Percentiles rank a stretch among this genome's conserved stretches.
Evolutionary conservation across 2,329 filamentous ascomycete species (phyloP).

Genomic region (Microdochium bolleyi): DNA sequence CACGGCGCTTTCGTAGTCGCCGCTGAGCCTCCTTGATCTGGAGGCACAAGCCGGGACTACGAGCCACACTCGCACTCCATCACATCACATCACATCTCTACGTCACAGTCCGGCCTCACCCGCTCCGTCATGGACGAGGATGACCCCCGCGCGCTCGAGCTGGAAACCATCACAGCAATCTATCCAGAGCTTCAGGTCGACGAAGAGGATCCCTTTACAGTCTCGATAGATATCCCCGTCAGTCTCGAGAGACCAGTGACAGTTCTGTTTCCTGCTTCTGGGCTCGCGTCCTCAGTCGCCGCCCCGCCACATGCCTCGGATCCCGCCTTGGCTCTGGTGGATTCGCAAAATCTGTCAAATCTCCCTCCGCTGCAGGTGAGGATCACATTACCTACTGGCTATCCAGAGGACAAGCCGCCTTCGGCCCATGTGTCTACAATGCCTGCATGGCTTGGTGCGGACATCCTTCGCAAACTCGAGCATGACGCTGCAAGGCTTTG

Average conservation of each 20-base stretch:
- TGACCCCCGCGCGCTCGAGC: slow-evolving; percentile 48
- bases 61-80: not conserved
- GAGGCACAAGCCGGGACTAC: too few species aligned
- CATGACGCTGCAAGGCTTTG: slow-evolving; percentile 44
- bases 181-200: slow-evolving; percentile 54
- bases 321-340: slow-evolving; percentile 7
- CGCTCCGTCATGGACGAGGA: slow-evolving; percentile 27
- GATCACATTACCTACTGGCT: slow-evolving; percentile 48
- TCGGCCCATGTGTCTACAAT: slow-evolving; percentile 39
- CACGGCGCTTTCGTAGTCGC: not conserved
- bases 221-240: slow-evolving; percentile 51
- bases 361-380: slow-evolving; percentile 48
- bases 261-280: slow-evolving; percentile 46
- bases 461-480: slow-evolving; percentile 40
- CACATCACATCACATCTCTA: not conserved
- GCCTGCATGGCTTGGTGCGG: slow-evolving; percentile 48
- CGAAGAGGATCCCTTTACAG: slow-evolving; percentile 33
- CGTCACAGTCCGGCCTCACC: not conserved
- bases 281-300: slow-evolving; percentile 20
- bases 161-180: slow-evolving; percentile 54
- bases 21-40: not conserved
- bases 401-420: slow-evolving; percentile 47
- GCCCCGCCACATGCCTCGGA: slow-evolving; percentile 6
- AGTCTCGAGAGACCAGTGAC: slow-evolving; percentile 45
- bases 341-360: slow-evolving; percentile 45